Evolutionary conservation across 75 land plant genomes (phyloP).

Genomic region (Cunninghamia lanceolata): DNA sequence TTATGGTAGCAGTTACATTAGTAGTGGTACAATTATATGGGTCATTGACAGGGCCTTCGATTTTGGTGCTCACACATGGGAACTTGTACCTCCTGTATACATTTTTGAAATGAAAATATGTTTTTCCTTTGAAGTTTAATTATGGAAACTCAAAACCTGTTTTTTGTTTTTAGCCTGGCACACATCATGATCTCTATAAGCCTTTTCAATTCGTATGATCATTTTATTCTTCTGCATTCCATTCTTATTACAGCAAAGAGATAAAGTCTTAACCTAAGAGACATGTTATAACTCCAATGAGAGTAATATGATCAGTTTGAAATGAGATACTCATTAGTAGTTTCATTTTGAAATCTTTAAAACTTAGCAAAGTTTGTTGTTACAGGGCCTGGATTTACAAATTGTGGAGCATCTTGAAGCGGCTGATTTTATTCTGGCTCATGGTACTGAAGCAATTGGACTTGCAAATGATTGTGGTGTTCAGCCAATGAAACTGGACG

Average conservation of each 20-base stretch:
- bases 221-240: background rate
- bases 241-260: background rate
- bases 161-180: background rate
- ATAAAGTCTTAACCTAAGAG: background rate
- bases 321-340: background rate
- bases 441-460: constrained; percentile 87
- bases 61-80: background rate
- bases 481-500: constrained; percentile 43
- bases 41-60: background rate
- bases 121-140: background rate
- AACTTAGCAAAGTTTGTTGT: background rate
- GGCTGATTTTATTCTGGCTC: constrained; percentile 80
- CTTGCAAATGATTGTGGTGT: constrained; percentile 37
- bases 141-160: background rate
- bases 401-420: constrained; percentile 59
- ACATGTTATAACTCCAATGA: background rate
- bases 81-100: background rate
- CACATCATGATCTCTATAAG: background rate
- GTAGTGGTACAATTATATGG: background rate
- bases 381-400: constrained; percentile 72
- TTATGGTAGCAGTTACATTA: background rate
- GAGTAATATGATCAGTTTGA: background rate
- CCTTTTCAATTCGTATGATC: background rate
- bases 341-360: background rate
- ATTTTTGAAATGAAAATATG: background rate